Evolutionary conservation across 169 alveolate species (phyloP).

Genomic region (Eimeria maxima): DNA sequence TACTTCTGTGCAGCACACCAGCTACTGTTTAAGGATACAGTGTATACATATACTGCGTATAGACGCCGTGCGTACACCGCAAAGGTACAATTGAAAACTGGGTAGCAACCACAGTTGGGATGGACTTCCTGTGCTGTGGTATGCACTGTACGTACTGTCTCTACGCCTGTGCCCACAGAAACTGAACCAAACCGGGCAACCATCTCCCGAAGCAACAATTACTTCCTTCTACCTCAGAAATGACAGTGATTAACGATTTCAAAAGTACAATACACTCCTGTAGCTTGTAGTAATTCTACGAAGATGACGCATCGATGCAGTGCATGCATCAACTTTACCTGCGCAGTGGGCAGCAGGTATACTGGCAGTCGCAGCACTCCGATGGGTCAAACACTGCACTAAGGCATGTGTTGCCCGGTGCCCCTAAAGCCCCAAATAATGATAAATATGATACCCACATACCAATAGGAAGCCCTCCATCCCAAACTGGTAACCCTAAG

Average conservation of each 20-base stretch:
- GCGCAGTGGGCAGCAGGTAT: neutral
- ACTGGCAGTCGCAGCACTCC: neutral
- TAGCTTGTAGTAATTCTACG: neutral
- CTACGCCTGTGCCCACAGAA: neutral
- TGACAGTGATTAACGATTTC: neutral
- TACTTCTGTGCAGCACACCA: too few species aligned
- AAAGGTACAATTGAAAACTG: neutral
- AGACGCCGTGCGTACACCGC: neutral
- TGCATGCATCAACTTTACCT: conserved; percentile 10
- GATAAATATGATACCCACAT: too few species aligned
- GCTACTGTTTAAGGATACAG: too few species aligned
- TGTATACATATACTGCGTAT: neutral
- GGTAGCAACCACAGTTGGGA: neutral
- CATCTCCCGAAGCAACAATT: neutral
- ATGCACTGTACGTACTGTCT: neutral
- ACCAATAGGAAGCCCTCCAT: neutral
- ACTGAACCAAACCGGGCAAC: neutral
- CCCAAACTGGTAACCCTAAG: neutral
- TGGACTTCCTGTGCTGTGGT: neutral
- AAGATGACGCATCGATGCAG: neutral
- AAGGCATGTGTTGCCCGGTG: neutral
- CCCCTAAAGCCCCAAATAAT: neutral
- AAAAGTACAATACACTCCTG: neutral
- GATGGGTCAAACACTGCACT: too few species aligned
- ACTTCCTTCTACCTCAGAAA: neutral